Evolutionary conservation across 2,329 filamentous ascomycete genomes (phyloP).

Genomic region (Rhytidhysteron rufulum): DNA sequence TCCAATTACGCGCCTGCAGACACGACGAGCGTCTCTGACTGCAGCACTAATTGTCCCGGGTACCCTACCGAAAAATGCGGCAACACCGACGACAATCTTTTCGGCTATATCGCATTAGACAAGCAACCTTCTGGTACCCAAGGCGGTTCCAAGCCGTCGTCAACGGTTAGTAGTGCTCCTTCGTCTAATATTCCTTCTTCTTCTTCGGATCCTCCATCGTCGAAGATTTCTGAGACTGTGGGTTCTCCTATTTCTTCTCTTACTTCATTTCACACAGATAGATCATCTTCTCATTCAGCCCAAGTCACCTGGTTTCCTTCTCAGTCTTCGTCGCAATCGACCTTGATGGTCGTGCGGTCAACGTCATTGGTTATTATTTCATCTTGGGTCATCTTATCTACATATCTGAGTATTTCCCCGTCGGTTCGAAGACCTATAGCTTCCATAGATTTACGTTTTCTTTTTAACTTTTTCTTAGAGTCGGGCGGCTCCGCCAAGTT

Average conservation of each 20-base stretch:
- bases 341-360: conserved; percentile 2
- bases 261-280: conserved; percentile 5
- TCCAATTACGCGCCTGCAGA: conserved; percentile 61
- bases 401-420: conserved; percentile 1
- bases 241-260: conserved; percentile 1
- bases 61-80: conserved; percentile 66
- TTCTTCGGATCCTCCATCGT: not conserved
- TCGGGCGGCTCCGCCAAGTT: conserved; percentile 27
- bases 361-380: conserved; percentile 6
- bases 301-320: conserved; percentile 4
- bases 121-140: conserved; percentile 57
- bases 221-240: not conserved
- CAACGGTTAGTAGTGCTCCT: conserved; percentile 21
- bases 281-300: conserved; percentile 2
- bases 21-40: conserved; percentile 43
- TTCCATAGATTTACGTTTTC: no score
- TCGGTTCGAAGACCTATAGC: conserved; percentile 5
- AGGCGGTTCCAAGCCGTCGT: conserved; percentile 25
- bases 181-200: conserved; percentile 5
- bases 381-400: conserved; percentile 2
- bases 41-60: conserved; percentile 62
- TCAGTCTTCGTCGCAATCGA: conserved; percentile 4
- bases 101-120: conserved; percentile 57
- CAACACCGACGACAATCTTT: conserved; percentile 50
- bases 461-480: conserved; percentile 30